Percentiles rank a stretch among this genome's conserved stretches.
Conservation (phyloP, 805 yeast genomes). For the Ogataea polymorpha region DNA sequence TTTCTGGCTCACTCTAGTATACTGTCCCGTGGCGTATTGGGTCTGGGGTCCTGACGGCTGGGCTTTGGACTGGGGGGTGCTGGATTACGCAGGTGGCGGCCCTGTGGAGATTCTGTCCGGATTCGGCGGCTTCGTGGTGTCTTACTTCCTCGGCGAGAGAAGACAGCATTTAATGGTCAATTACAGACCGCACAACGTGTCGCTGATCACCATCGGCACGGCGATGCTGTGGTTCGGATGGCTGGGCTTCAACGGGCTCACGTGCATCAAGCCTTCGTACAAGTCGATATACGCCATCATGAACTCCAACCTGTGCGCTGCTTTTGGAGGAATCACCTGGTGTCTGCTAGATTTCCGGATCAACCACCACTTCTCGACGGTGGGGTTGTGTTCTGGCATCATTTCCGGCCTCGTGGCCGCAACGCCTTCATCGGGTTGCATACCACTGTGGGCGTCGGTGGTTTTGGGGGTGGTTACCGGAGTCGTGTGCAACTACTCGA, state of each 20-base stretch:
- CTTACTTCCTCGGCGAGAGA: conserved; percentile 78
- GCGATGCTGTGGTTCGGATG: conserved; percentile 89
- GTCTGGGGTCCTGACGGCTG: conserved; percentile 92
- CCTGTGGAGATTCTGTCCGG: conserved; percentile 94
- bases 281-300: conserved; percentile 85
- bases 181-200: conserved; percentile 92
- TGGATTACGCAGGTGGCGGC: conserved; percentile 98
- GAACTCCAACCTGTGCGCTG: conserved; percentile 89
- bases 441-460: conserved; percentile 89
- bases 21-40: conserved; percentile 95
- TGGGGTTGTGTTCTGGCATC: conserved; percentile 92
- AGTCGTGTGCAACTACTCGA: conserved; percentile 81
- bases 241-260: conserved; percentile 93
- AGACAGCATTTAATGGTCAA: conserved; percentile 73
- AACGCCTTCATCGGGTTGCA: conserved; percentile 89
- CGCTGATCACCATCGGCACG: conserved; percentile 87
- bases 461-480: conserved; percentile 81
- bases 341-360: conserved; percentile 83
- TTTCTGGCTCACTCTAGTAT: conserved; percentile 86
- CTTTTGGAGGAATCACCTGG: conserved; percentile 91
- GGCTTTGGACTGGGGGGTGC: conserved; percentile 89
- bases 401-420: conserved; percentile 97
- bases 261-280: conserved; percentile 77
- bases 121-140: conserved; percentile 82
- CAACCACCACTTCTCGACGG: conserved; percentile 90